Conservation (phyloP, 2,329 filamentous ascomycete species). For the Talaromyces sp. region DNA sequence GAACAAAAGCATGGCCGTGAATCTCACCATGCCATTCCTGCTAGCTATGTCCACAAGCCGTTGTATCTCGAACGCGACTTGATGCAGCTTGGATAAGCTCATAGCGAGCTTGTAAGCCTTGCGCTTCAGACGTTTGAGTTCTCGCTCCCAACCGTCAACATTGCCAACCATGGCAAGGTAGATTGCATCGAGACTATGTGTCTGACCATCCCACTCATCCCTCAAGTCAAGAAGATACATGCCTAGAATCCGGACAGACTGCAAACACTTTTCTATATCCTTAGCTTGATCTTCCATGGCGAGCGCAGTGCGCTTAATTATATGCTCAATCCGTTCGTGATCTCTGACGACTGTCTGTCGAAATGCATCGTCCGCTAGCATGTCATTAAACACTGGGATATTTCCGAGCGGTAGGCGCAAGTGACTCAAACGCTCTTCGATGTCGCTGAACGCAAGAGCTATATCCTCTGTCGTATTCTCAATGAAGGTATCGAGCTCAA, state of each 20-base stretch:
- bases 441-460: conserved; percentile 68
- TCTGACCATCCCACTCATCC: conserved; percentile 54
- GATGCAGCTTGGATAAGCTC: conserved; percentile 65
- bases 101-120: conserved; percentile 66
- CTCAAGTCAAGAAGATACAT: conserved; percentile 67
- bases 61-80: conserved; percentile 79
- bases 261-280: conserved; percentile 72
- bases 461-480: conserved; percentile 83
- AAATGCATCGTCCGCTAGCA: conserved; percentile 80
- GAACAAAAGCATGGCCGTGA: not conserved
- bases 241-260: conserved; percentile 70
- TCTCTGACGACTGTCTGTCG: conserved; percentile 75
- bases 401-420: conserved; percentile 80
- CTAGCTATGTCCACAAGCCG: conserved; percentile 78
- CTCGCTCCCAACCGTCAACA: conserved; percentile 80
- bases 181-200: conserved; percentile 62
- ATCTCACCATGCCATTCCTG: conserved; percentile 55
- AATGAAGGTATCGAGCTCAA: conserved; percentile 87
- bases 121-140: conserved; percentile 68
- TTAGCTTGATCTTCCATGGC: conserved; percentile 71
- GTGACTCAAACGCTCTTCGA: conserved; percentile 72
- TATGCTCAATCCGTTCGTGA: conserved; percentile 87
- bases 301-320: conserved; percentile 70
- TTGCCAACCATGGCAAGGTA: conserved; percentile 90
- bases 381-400: conserved; percentile 73